These are phyloP conservation scores for Hypoxylon sp. DNA, from an alignment of 2,329 filamentous ascomycete genomes.

Conservation along the genomic window DNA sequence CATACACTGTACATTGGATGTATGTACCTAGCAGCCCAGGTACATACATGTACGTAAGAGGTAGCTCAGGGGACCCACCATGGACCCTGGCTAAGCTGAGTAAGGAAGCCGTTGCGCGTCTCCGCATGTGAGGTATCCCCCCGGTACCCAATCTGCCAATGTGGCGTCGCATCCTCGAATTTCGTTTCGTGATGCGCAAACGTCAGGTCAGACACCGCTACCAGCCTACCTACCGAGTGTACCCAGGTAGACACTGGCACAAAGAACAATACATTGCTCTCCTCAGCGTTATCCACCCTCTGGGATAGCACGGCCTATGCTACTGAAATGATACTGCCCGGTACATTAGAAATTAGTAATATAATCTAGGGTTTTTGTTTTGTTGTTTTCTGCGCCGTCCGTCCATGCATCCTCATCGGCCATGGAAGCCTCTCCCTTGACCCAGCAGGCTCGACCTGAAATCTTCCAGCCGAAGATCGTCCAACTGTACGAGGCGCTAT, in stretches of 20 bases:
- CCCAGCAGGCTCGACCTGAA: slow-evolving; percentile 90
- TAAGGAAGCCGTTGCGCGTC: neutral
- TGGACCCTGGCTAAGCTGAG: neutral
- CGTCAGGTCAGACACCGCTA: neutral
- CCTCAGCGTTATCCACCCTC: neutral
- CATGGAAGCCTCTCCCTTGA: slow-evolving; percentile 94
- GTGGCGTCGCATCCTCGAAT: neutral
- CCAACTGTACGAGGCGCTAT: slow-evolving; percentile 86
- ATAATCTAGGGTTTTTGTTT: slow-evolving; percentile 8
- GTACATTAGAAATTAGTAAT: slow-evolving; percentile 10
- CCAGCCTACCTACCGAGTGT: neutral
- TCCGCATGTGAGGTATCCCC: neutral
- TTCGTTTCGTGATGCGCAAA: neutral
- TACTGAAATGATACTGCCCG: neutral
- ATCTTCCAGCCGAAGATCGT: slow-evolving; percentile 96
- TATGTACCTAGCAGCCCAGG: no score
- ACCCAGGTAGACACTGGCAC: neutral
- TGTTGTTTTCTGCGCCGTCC: slow-evolving; percentile 13
- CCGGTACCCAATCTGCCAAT: neutral
- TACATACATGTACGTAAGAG: no score
- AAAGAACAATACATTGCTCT: neutral
- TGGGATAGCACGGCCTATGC: neutral
- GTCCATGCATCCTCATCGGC: slow-evolving; percentile 39
- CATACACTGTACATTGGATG: no score
- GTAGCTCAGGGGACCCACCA: no score